Evolutionary conservation across 2,329 filamentous ascomycete species (phyloP), one percentile per base, ranked within the genome.

Genomic region (Botrytis medusae): DNA sequence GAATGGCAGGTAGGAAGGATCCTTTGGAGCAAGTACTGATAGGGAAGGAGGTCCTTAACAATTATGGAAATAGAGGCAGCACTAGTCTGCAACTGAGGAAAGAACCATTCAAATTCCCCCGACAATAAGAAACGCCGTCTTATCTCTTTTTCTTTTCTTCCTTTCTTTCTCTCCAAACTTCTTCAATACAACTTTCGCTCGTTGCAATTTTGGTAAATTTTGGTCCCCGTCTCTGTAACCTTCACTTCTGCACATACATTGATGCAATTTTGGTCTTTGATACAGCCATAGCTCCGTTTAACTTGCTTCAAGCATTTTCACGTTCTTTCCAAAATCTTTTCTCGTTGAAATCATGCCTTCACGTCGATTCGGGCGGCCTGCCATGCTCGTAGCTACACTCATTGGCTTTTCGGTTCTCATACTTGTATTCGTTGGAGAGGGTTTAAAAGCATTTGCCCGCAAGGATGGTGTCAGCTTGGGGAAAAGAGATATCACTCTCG

Each of bases 371-470:
- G 60, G 74, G 29, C 48, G 72, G 20, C 73, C 72, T 18, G 60
- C 76, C 32, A 34, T 74, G 29, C 73, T 74, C 3, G 75, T 78
- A 46, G 29, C 69, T 22, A 32, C 75, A 10, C 72, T 79, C 32
- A 77, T 78, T 69, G 72, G 48, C 12, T 62, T 80, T 46, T 76
- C 77, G 1, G 75, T 79, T 40, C 60, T 79, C 20, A 70, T 75
- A 29, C 57, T 79, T n/a, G 72, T 79, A 59, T 77, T 75, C 4
- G 67, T 79, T 54, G 77, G 77, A n/a, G 76, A 78, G 61, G 74
- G 73, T 6, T 76, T 78, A 51, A 78, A 77, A 72, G 18, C 74
- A 10, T 71, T 77, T 67, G 61, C 59, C 46, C 70, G 29, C 20
- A 72, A 57, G 37, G 61, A 72, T 46, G 70, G 70, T 44, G 34